Evolutionary conservation across 768 basidiomycete genomes (phyloP), one percentile per base, ranked within the genome.

Genomic region (Boletellus sp.): DNA sequence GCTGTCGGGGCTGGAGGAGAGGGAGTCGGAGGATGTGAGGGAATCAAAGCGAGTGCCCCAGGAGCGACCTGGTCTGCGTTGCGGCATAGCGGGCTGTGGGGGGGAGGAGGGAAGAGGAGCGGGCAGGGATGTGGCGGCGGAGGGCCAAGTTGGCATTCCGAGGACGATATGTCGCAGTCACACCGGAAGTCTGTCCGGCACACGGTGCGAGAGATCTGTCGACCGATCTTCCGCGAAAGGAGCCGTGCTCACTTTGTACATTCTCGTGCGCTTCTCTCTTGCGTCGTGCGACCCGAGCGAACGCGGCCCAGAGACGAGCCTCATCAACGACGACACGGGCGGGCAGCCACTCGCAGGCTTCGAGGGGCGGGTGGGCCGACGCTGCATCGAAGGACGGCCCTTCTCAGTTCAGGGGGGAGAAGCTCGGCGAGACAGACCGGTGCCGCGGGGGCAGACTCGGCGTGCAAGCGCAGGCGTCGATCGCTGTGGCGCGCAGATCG

Each of bases 31-130:
- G 40, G 77, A 71, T 23, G 75, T 73, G 45, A 87, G 75, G 40
- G 81, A 77, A 65, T 86, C 84, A 51, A 83, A 87, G 62, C 85
- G 84, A 56, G 83, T 84, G 36, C 85, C 85, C 86, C 86, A 87
- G 51, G 79, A 64, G 48, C 81, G 74, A 48, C 70, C 63, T 36
- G 63, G 70, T 56, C 65, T 63, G 60, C 75, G 77, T 50, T 65
- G 72, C 47, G 76, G 72, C 78, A 79, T 81, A 47, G 53, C 60
- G 61, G 52, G 57, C 24, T 45, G 60, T 50, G 55, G 63, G 58
- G 49, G 46, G 4, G 40, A 44, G 40, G 37, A 34, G 48, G 42
- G 42, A 24, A 44, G 47, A 35, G 45, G 37, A 33, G 40, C 26
- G 33, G 42, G 43, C 50, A 46, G 11, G 31, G 53, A 47, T 42